A percentile compares a stretch with the other conserved stretches of the same genome.
phyloP scores from a whole-genome alignment of 495 filamentous ascomycete species.

The Melanomma pulvis-pyrius region DNA sequence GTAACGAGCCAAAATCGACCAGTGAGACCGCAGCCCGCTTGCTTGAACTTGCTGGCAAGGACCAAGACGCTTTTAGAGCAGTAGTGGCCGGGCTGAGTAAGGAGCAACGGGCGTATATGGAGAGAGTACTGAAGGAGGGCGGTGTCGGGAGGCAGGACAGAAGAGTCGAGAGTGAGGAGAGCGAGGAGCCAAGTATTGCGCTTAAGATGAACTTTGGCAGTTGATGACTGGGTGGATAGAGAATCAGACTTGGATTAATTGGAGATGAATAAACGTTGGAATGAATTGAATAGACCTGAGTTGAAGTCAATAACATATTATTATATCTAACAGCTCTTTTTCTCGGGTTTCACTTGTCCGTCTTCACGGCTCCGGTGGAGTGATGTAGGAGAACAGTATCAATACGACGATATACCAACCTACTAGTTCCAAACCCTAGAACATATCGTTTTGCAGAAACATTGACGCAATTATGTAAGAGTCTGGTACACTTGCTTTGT shows the following conservation, averaged over 20 bases:
- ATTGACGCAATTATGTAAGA: no score
- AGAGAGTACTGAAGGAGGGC: constrained; percentile 73
- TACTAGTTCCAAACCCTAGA: no score
- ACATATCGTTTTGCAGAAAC: no score
- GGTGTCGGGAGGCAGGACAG: constrained; percentile 45
- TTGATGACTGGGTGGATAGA: neutral
- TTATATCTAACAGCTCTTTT: neutral
- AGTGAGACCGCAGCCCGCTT: constrained; percentile 73
- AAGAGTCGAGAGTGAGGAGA: constrained; percentile 53
- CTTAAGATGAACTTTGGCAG: constrained; percentile 84
- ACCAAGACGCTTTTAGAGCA: constrained; percentile 72
- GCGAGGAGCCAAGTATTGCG: constrained; percentile 80
- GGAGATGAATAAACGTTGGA: no score
- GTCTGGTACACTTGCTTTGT: no score
- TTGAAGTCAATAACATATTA: no score
- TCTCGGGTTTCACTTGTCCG: no score
- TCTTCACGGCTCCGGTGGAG: no score
- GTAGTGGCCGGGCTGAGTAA: constrained; percentile 73
- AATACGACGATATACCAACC: no score
- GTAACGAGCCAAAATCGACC: constrained; percentile 53
- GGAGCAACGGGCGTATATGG: constrained; percentile 74
- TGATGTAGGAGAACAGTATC: no score
- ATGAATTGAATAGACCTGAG: no score
- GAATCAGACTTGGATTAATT: neutral
- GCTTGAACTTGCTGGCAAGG: constrained; percentile 75